phyloP scores from a whole-genome alignment of 306 rosid genomes.

The Ceratonia siliqua region DNA sequence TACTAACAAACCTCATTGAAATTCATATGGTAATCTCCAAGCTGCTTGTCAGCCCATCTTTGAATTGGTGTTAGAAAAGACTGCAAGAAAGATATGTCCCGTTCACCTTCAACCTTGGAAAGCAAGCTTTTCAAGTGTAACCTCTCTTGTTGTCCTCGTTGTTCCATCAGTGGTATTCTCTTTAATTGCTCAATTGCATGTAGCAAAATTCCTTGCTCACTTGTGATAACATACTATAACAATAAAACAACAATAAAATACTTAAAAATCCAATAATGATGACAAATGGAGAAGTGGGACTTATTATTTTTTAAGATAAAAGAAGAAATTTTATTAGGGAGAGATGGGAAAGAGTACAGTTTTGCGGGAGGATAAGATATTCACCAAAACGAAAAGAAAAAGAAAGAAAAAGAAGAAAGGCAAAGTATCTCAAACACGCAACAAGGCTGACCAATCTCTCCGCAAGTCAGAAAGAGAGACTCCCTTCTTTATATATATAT shows the following conservation, averaged over 20 bases:
- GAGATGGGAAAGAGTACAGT: not conserved
- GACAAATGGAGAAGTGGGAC: not conserved
- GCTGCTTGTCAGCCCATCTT: slow-evolving; percentile 86
- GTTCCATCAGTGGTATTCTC: slow-evolving; percentile 93
- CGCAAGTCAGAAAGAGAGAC: not conserved
- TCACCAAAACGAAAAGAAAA: not conserved
- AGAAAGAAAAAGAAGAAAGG: not conserved
- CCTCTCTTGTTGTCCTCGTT: slow-evolving; percentile 93
- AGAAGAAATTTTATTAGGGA: not conserved
- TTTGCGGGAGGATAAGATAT: not conserved
- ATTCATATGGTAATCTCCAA: slow-evolving; percentile 92
- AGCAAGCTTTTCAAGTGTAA: slow-evolving; percentile 76
- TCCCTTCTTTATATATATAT: not conserved
- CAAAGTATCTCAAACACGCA: not conserved
- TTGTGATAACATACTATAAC: slow-evolving; percentile 82
- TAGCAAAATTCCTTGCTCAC: slow-evolving; percentile 74
- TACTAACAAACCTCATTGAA: slow-evolving; percentile 73
- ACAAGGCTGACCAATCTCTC: not conserved
- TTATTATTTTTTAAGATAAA: not conserved
- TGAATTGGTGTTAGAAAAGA: slow-evolving; percentile 83
- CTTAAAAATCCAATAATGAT: slow-evolving; percentile 14
- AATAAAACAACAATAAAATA: slow-evolving; percentile 28
- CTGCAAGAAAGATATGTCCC: slow-evolving; percentile 74
- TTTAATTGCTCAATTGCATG: slow-evolving; percentile 92
- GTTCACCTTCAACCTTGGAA: slow-evolving; percentile 68